Evolutionary conservation across 2,329 filamentous ascomycete species (phyloP).

Genomic region (Cryphonectria parasitica): DNA sequence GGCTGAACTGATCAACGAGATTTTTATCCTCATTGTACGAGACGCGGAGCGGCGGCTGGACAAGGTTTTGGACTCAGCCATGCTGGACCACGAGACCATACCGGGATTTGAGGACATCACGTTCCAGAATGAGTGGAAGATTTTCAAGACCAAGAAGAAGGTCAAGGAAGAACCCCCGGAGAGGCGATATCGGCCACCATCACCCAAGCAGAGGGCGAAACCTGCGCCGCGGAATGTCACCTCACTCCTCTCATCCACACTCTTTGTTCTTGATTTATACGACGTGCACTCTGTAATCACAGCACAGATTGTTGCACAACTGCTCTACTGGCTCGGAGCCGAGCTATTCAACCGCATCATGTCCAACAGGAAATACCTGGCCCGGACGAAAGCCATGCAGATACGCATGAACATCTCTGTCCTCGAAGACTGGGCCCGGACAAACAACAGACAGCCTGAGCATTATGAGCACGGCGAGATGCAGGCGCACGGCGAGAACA

Average conservation of each 20-base stretch:
- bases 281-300: slow-evolving; percentile 97
- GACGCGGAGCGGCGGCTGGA: slow-evolving; percentile 96
- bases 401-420: slow-evolving; percentile 98
- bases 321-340: slow-evolving; percentile 94
- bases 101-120: slow-evolving; percentile 95
- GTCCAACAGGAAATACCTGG: slow-evolving; percentile 92
- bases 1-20: slow-evolving; percentile 94
- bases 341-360: slow-evolving; percentile 98
- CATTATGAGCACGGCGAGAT: slow-evolving; percentile 94
- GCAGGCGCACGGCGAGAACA: slow-evolving; percentile 82
- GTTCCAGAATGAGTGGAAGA: slow-evolving; percentile 98
- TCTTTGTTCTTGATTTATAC: slow-evolving; percentile 98
- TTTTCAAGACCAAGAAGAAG: slow-evolving; percentile 90
- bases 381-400: slow-evolving; percentile 98
- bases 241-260: slow-evolving; percentile 89
- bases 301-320: slow-evolving; percentile 86
- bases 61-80: slow-evolving; percentile 89
- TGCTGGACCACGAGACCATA: slow-evolving; percentile 98
- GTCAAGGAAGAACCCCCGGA: slow-evolving; percentile 88
- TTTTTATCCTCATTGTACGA: slow-evolving; percentile 95
- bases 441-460: slow-evolving; percentile 91
- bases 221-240: slow-evolving; percentile 94
- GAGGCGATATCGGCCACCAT: slow-evolving; percentile 89
- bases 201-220: slow-evolving; percentile 89
- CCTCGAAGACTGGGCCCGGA: slow-evolving; percentile 92